Conservation (phyloP, 345 rosid genomes). For the Zanthoxylum bungeanum region DNA sequence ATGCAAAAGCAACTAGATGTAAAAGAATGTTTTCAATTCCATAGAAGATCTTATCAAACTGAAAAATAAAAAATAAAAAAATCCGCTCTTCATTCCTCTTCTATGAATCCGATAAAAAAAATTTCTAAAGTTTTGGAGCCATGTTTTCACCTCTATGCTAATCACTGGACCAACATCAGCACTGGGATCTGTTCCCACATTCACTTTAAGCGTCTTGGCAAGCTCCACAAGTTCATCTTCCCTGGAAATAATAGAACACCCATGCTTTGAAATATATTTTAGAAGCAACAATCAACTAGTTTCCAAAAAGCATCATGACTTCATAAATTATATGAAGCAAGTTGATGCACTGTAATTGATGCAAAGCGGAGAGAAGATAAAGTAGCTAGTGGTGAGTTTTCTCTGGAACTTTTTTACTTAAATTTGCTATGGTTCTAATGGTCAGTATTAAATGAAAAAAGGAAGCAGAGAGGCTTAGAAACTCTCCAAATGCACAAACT, state of each 20-base stretch:
- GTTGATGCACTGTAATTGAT: neutral
- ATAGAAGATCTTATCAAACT: neutral
- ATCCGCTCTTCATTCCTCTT: neutral
- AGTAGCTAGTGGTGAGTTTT: neutral
- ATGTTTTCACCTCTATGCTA: slow-evolving; percentile 32
- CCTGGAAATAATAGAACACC: slow-evolving; percentile 20
- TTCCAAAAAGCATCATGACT: slow-evolving; percentile 2
- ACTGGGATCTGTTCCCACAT: slow-evolving; percentile 31
- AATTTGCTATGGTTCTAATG: neutral
- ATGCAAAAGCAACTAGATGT: slow-evolving; percentile 6
- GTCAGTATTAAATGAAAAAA: neutral
- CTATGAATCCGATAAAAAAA: slow-evolving; percentile 4
- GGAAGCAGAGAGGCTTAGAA: neutral
- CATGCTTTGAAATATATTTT: neutral
- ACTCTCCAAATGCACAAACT: neutral
- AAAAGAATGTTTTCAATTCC: slow-evolving; percentile 13
- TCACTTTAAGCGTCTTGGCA: slow-evolving; percentile 37
- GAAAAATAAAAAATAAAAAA: neutral
- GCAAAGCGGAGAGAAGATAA: neutral
- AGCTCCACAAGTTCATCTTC: slow-evolving; percentile 35
- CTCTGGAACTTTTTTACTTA: neutral
- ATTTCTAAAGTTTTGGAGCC: neutral
- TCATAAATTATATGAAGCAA: neutral
- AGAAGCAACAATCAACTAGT: neutral
- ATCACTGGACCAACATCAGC: slow-evolving; percentile 42